Evolutionary conservation across 257 asterid species (phyloP).

Genomic region (Eustoma russellianum): DNA sequence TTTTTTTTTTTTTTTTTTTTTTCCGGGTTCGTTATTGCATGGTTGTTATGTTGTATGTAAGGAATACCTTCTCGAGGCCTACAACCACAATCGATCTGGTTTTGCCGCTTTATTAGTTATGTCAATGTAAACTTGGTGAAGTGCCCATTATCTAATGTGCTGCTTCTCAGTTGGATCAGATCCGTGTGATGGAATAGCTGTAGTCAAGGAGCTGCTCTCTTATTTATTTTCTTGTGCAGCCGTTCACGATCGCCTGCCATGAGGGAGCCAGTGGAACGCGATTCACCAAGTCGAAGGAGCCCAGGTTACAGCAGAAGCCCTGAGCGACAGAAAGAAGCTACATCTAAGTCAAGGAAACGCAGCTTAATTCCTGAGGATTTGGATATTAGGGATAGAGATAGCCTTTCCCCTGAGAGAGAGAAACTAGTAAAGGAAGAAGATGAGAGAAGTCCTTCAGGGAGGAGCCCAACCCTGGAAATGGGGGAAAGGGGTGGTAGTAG

Average conservation of each 20-base stretch:
- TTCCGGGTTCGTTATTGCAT: too few species aligned
- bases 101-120: too few species aligned
- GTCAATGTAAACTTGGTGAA: too few species aligned
- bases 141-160: too few species aligned
- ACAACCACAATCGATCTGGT: too few species aligned
- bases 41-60: too few species aligned
- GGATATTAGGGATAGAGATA: constrained; percentile 28
- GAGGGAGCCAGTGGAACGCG: constrained; percentile 42
- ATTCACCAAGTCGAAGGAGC: constrained; percentile 57
- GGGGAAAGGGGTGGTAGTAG: constrained; percentile 28
- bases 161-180: too few species aligned
- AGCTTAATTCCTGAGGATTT: constrained; percentile 55
- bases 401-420: constrained; percentile 32
- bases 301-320: constrained; percentile 39
- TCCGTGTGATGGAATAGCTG: too few species aligned
- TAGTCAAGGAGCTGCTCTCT: too few species aligned
- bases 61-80: too few species aligned
- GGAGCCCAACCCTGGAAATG: constrained; percentile 45
- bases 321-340: constrained; percentile 31
- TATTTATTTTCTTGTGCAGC: constrained; percentile 19
- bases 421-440: constrained; percentile 36
- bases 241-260: constrained; percentile 81
- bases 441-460: constrained; percentile 53
- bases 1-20: too few species aligned
- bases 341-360: constrained; percentile 46